Evolutionary conservation across 1,284 basidiomycete genomes (phyloP).

Genomic region (Papiliotrema fonsecae): DNA sequence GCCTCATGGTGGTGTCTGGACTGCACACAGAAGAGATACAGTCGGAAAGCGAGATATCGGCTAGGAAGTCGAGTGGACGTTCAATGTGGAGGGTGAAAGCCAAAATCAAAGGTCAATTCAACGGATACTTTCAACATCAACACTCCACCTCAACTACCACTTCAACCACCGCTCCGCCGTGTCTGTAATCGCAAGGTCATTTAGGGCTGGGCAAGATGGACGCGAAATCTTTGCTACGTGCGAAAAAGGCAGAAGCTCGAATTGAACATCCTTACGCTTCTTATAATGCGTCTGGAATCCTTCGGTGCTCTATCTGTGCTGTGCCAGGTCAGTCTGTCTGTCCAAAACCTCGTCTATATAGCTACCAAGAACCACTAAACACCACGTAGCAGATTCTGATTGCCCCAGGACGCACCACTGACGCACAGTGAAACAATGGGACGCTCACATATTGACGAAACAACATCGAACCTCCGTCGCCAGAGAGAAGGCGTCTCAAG

Average conservation of each 20-base stretch:
- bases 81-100: too few relatives aligned
- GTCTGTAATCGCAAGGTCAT: too few relatives aligned
- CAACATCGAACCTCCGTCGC: slow-evolving; percentile 43
- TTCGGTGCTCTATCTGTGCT: slow-evolving; percentile 45
- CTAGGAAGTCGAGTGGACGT: too few relatives aligned
- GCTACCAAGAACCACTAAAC: neutral
- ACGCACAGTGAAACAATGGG: slow-evolving; percentile 46
- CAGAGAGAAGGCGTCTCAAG: slow-evolving; percentile 36
- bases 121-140: too few relatives aligned
- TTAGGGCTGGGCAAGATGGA: slow-evolving; percentile 41
- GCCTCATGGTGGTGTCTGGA: too few relatives aligned
- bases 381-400: too few relatives aligned
- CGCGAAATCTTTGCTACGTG: slow-evolving; percentile 45
- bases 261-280: slow-evolving; percentile 43
- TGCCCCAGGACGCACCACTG: slow-evolving; percentile 1
- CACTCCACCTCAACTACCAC: too few relatives aligned
- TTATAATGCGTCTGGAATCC: slow-evolving; percentile 36
- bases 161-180: too few relatives aligned
- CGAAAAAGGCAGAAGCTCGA: slow-evolving; percentile 43
- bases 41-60: too few relatives aligned
- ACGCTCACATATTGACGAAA: slow-evolving; percentile 47
- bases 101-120: too few relatives aligned
- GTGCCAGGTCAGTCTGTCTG: slow-evolving; percentile 36
- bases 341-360: neutral
- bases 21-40: too few relatives aligned